Conservation (phyloP, 1,284 basidiomycete species). For the Fomitopsis pinicola region DNA sequence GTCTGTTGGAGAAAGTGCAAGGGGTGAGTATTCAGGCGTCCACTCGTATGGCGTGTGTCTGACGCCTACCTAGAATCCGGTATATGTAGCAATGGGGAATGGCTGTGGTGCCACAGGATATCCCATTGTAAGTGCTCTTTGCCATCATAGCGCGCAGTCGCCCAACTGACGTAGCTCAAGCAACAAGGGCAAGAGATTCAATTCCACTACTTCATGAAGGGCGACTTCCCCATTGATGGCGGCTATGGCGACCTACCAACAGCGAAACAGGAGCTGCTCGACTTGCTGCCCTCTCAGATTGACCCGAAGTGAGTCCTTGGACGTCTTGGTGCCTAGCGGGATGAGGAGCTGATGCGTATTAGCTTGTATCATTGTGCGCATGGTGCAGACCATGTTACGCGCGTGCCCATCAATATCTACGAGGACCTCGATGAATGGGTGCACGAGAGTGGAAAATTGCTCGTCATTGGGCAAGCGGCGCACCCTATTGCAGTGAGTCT, state of each 20-base stretch:
- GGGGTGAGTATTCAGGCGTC: neutral
- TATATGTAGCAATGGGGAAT: constrained; percentile 40
- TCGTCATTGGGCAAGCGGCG: constrained; percentile 36
- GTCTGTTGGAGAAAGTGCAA: neutral
- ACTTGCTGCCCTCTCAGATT: constrained; percentile 9
- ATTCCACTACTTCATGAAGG: constrained; percentile 14
- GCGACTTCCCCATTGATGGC: constrained; percentile 10
- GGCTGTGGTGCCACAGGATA: constrained; percentile 30
- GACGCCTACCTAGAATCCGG: constrained; percentile 25
- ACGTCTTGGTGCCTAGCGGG: neutral
- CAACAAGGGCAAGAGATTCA: constrained; percentile 12
- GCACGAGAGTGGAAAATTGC: constrained; percentile 19
- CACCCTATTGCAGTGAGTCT: constrained; percentile 47
- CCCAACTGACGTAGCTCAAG: constrained; percentile 3
- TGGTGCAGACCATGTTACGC: constrained; percentile 25
- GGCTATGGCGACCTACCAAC: constrained; percentile 11
- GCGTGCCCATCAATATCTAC: constrained; percentile 12
- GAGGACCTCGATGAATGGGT: constrained; percentile 27
- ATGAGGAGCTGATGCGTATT: neutral
- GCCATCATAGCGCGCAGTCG: neutral
- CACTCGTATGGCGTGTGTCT: neutral
- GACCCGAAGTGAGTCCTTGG: constrained; percentile 33
- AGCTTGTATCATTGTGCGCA: constrained; percentile 28
- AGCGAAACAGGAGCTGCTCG: neutral
- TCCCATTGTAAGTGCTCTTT: constrained; percentile 30